Base-by-base conservation (phyloP, 371 early-diverging fungal species). In the Actinomucor elegans region DNA sequence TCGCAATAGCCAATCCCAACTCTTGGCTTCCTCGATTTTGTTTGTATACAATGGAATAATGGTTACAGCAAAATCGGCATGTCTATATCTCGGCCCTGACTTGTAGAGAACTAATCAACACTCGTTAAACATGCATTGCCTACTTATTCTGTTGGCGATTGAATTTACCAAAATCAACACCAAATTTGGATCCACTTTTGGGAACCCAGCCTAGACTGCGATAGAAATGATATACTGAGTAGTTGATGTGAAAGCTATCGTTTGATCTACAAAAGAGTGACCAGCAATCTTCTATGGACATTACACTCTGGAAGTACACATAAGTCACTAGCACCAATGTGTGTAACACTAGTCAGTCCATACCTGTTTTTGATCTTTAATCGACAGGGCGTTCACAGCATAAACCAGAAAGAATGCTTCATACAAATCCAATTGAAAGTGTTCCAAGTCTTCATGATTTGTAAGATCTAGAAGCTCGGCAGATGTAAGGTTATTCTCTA, bases 201-300 rank as follows among this genome's bases (percentile, higher is more conserved):
- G 90, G 90, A 5, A 90, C 83, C 94, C 94, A 94, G 1, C 92
- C 91, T 7, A 75, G 68, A 34, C 87, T 83, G 14, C 93, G 75
- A 59, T 86, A 94, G 59, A 90, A 79, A 54, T 89, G 92, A 61
- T 94, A 94, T 0, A 79, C 93, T 0, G 81, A 86, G 59, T 92
- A 93, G 10, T 74, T 73, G 0, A 81, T 56, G 3, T 77, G 66
- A 63, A 89, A 90, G 0, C 52, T 14, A 1, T 43, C 0, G 7
- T 52, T 50, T 10, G 41, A 36, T 41, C 65, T 55, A 43, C 62
- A 58, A 46, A 74, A 77, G 3, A 24, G 41, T 12, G 44, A 28
- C 77, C 77, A 77, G 29, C 77, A 73, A n/a, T 66, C 59, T 11
- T 59, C 58, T 12, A 66, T 56, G 0, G 66, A 61, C 10, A 71